Evolutionary conservation across 2,329 filamentous ascomycete species (phyloP).

Genomic region (Trichoderma lentiforme): DNA sequence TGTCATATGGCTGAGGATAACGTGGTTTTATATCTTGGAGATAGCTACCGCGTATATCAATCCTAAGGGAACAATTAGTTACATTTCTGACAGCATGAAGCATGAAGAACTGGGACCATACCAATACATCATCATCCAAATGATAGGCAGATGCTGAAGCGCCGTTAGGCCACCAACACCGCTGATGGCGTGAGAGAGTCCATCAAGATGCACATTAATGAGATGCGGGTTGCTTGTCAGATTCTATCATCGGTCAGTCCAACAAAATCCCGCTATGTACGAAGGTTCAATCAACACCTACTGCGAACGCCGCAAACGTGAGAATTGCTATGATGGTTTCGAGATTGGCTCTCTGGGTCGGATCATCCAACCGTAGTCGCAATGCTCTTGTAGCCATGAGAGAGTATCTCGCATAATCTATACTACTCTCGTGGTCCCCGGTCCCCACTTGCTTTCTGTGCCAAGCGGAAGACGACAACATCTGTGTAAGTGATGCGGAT

Average conservation of each 20-base stretch:
- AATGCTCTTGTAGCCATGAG: constrained; percentile 4
- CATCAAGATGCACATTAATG: constrained; percentile 8
- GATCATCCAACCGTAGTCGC: not conserved
- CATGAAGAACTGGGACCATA: not conserved
- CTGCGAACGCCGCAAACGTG: constrained; percentile 1
- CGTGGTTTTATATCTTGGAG: not conserved
- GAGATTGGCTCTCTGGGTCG: not conserved
- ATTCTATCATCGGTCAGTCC: not conserved
- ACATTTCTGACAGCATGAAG: not conserved
- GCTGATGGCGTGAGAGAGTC: not conserved
- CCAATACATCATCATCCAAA: constrained; percentile 13
- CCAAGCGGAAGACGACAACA: constrained; percentile 6
- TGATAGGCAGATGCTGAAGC: not conserved
- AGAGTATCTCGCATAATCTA: constrained; percentile 13
- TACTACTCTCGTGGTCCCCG: not conserved
- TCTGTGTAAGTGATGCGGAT: constrained; percentile 7
- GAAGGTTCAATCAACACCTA: not conserved
- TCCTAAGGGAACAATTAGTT: not conserved
- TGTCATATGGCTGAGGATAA: constrained; percentile 4
- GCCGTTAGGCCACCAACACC: not conserved
- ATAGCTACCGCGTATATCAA: not conserved
- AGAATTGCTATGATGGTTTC: constrained; percentile 8
- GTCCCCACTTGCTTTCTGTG: not conserved
- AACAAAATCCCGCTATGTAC: not conserved
- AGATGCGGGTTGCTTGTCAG: constrained; percentile 2